Evolutionary conservation across 257 asterid genomes (phyloP), one percentile per base, ranked within the genome.

Genomic region (Oldenlandia corymbosa): DNA sequence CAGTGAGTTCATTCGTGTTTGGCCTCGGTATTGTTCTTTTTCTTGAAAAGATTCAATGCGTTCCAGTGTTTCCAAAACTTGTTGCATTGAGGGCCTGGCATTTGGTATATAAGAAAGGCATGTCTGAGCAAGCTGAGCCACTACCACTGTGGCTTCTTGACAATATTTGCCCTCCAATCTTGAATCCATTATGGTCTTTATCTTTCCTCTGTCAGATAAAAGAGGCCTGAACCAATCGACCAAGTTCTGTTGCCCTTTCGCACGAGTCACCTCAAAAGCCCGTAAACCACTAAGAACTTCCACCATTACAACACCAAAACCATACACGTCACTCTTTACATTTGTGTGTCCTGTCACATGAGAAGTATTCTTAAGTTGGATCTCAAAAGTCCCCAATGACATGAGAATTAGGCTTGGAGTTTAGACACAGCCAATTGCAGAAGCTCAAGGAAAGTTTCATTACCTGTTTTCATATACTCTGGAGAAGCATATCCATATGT

Each of bases 401-500:
- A n/a, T n/a, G n/a, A n/a, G 5, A 18, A 26, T 5, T 47, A 1
- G 26, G 52, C n/a, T 47, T 17, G 2, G 18, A 17, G 9, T 1
- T 20, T 34, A 6, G 28, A 16, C 31, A 31, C n/a, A 16, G 27
- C 12, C 27, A 34, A 57, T 8, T 26, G 43, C 12, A 11, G n/a
- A 53, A 11, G 8, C 21, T 53, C 34, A 53, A 50, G 50, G 21
- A 37, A 18, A 27, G 8, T 7, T 30, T 2, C 52, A 47, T 64
- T 71, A 85, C 94, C 90, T 63, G 90, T 83, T 49, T 76, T 78
- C 8, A 86, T 75, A 23, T 81, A 86, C 77, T 86, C 88, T 5
- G 91, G 91, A 59, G 84, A 88, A 37, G 90, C 85, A 65, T 85
- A 85, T 17, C 90, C 90, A n/a, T 64, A 0, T 1, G 90, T 87